These are phyloP conservation scores for Fusarium sp. DNA, from an alignment of 2,329 filamentous ascomycete species.

Conservation along the genomic window DNA sequence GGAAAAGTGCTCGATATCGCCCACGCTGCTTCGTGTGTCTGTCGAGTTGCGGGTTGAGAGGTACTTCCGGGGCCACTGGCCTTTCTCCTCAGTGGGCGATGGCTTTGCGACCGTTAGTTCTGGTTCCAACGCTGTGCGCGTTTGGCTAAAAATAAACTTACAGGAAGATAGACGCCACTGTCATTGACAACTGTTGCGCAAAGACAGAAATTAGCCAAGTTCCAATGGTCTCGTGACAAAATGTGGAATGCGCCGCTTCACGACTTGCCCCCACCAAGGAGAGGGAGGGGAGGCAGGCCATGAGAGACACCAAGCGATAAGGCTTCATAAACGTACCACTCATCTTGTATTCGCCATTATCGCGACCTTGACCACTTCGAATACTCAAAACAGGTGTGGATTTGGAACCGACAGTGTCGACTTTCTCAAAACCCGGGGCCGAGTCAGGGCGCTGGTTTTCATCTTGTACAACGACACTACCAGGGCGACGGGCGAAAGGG, in stretches of 20 bases:
- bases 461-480: conserved; percentile 59
- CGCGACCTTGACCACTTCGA: conserved; percentile 69
- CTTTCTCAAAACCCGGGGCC: conserved; percentile 67
- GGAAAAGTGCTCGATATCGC: conserved; percentile 91
- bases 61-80: conserved; percentile 76
- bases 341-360: conserved; percentile 82
- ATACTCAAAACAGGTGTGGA: conserved; percentile 73
- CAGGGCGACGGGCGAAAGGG: conserved; percentile 74
- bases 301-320: conserved; percentile 29
- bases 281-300: conserved; percentile 15
- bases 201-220: conserved; percentile 46
- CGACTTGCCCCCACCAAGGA: conserved; percentile 15
- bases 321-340: conserved; percentile 70
- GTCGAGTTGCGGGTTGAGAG: conserved; percentile 66
- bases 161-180: conserved; percentile 93
- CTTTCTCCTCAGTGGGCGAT: conserved; percentile 88
- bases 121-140: conserved; percentile 1
- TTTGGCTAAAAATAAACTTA: conserved; percentile 59
- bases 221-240: conserved; percentile 43
- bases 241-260: conserved; percentile 38
- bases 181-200: conserved; percentile 90
- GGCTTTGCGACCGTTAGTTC: conserved; percentile 65
- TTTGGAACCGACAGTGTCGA: conserved; percentile 73
- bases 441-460: conserved; percentile 66
- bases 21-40: conserved; percentile 72